Evolutionary conservation across 2,329 filamentous ascomycete genomes (phyloP), one percentile per base, ranked within the genome.

Genomic region (Zasmidium cellare): DNA sequence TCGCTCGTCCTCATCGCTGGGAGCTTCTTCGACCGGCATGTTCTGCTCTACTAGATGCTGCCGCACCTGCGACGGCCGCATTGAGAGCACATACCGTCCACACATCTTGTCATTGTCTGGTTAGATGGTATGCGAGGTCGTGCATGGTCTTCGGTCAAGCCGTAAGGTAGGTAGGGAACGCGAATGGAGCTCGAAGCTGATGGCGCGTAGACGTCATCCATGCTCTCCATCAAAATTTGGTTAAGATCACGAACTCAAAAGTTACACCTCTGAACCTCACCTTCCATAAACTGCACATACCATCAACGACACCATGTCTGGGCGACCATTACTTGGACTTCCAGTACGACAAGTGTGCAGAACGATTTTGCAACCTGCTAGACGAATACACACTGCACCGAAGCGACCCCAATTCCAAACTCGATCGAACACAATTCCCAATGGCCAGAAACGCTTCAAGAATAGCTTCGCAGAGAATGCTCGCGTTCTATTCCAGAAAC

Each of bases 1-100:
- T 48, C 79, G 83, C 18, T 90, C 85, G 65, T 96, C 90, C 20
- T 91, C 86, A 67, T 96, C 91, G 3, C 84, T 82, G 0, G 90
- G 90, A 0, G 84, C 85, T 56, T 91, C 85, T 14, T 69, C 67
- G 22, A 49, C 57, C 2, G 82, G 83, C 84, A 96, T 90, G 60
- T 87, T 81, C 66, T 91, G 83, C 35, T 91, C 82, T 67, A 90
- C 82, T 6, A 97, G 79, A 72, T 89, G 86, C 55, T 81, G 83
- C 53, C 88, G 87, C 57, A 96, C 82, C 71, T 91, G 88, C 22
- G 87, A 88, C 35, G 90, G 87, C 61, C 90, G 84, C 55, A 74
- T 65, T 19, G 60, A 64, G 61, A 89, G 72, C 20, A 81, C 84
- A 70, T 90, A 90, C 58, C 87, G 80, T 18, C 87, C 87, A 71